phyloP scores from a whole-genome alignment of 495 filamentous ascomycete species.

The Neurospora tetrasperma region DNA sequence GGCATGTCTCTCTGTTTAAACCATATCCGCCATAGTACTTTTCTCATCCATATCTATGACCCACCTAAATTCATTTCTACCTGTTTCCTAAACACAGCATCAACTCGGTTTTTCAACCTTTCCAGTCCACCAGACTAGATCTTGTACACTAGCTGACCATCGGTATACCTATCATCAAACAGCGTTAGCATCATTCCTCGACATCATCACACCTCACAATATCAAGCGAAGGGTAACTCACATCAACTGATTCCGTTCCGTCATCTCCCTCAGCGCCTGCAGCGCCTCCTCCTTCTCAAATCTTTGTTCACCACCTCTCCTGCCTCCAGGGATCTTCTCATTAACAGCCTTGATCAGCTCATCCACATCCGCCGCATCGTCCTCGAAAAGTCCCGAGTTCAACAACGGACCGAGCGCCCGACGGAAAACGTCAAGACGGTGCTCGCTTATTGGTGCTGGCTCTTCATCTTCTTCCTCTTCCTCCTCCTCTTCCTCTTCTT shows the following conservation, averaged over 20 bases:
- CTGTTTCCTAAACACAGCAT: background rate
- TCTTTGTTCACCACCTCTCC: slow-evolving; percentile 18
- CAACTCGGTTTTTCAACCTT: background rate
- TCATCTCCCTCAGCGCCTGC: slow-evolving; percentile 67
- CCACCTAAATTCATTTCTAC: background rate
- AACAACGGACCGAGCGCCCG: slow-evolving; percentile 70
- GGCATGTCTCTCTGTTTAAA: background rate
- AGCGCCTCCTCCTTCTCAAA: slow-evolving; percentile 68
- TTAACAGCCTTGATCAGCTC: slow-evolving; percentile 75
- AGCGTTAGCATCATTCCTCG: slow-evolving; percentile 17
- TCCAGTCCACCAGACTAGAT: slow-evolving; percentile 16
- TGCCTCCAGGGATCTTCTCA: slow-evolving; percentile 38
- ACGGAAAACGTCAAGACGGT: slow-evolving; percentile 64
- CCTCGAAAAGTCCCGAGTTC: slow-evolving; percentile 64
- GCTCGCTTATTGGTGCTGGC: slow-evolving; percentile 43
- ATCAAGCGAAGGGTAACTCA: slow-evolving; percentile 41
- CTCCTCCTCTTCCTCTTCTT: slow-evolving; percentile 8
- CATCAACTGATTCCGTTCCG: slow-evolving; percentile 84
- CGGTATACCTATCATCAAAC: slow-evolving; percentile 28
- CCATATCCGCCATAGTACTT: background rate
- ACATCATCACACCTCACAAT: background rate
- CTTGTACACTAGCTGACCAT: slow-evolving; percentile 37
- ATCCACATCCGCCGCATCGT: slow-evolving; percentile 67
- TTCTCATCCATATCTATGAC: background rate
- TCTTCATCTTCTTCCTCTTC: slow-evolving; percentile 13